phyloP scores from a whole-genome alignment of 2,329 filamentous ascomycete genomes.

The Microsporum canis region DNA sequence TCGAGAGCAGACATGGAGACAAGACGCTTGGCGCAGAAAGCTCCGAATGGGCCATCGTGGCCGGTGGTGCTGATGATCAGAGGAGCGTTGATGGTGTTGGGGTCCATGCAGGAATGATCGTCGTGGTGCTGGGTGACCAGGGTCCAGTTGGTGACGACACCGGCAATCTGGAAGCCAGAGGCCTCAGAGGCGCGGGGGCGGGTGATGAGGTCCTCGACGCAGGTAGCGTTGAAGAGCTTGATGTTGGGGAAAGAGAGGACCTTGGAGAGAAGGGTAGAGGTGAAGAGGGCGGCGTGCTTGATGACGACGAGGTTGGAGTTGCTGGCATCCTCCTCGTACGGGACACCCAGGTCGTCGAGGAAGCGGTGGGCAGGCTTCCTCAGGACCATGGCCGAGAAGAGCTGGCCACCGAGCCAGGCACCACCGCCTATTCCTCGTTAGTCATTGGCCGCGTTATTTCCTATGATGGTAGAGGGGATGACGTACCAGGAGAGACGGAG shows the following conservation, averaged over 20 bases:
- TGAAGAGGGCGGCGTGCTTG: slow-evolving; percentile 89
- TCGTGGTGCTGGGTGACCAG: slow-evolving; percentile 78
- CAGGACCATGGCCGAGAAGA: slow-evolving; percentile 93
- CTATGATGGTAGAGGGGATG: neutral
- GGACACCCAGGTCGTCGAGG: slow-evolving; percentile 66
- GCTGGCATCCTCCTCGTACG: slow-evolving; percentile 78
- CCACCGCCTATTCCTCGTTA: slow-evolving; percentile 53
- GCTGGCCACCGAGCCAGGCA: slow-evolving; percentile 86
- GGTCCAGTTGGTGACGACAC: slow-evolving; percentile 94
- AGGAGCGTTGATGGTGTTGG: slow-evolving; percentile 90
- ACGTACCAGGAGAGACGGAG: slow-evolving; percentile 59
- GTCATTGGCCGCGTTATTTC: neutral
- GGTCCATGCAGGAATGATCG: slow-evolving; percentile 92
- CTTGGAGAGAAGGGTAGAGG: slow-evolving; percentile 70
- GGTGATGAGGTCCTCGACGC: slow-evolving; percentile 86
- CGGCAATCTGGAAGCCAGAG: slow-evolving; percentile 58
- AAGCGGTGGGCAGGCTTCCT: slow-evolving; percentile 83
- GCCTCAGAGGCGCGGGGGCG: slow-evolving; percentile 45
- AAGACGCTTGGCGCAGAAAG: slow-evolving; percentile 81
- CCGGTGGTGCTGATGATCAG: slow-evolving; percentile 82
- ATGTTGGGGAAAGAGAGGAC: slow-evolving; percentile 79
- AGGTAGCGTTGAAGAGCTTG: slow-evolving; percentile 92
- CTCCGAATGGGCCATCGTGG: slow-evolving; percentile 82
- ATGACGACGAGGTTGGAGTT: slow-evolving; percentile 83
- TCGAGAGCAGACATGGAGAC: slow-evolving; percentile 77